Evolutionary conservation across 768 basidiomycete species (phyloP).

Genomic region (Paxillus involutus): DNA sequence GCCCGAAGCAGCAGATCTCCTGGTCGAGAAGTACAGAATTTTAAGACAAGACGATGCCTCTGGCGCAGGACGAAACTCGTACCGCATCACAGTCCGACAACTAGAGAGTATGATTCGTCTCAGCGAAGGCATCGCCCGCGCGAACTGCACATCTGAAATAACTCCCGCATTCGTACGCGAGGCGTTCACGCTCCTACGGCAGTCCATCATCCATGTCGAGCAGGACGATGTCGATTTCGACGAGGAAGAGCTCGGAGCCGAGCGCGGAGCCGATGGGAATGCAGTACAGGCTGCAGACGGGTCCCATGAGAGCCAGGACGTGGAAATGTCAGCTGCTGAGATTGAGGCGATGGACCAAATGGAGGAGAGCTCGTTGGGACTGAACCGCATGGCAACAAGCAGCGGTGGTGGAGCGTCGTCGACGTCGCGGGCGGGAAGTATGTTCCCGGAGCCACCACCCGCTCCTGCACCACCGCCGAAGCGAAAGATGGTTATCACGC

Average conservation of each 20-base stretch:
- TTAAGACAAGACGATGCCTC: slow-evolving; percentile 91
- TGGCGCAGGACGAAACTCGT: slow-evolving; percentile 87
- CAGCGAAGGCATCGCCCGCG: slow-evolving; percentile 95
- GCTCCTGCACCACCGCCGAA: slow-evolving; percentile 50
- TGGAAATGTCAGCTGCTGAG: slow-evolving; percentile 64
- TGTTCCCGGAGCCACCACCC: slow-evolving; percentile 29
- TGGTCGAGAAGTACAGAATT: slow-evolving; percentile 94
- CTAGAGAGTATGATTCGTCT: slow-evolving; percentile 98
- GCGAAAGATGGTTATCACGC: slow-evolving; percentile 87
- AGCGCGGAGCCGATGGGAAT: slow-evolving; percentile 41
- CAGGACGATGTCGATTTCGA: slow-evolving; percentile 99
- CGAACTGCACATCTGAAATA: slow-evolving; percentile 97
- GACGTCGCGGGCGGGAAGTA: slow-evolving; percentile 29
- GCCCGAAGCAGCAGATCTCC: slow-evolving; percentile 85
- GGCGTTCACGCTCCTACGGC: slow-evolving; percentile 88
- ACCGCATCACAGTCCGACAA: slow-evolving; percentile 96
- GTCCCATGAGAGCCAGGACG: slow-evolving; percentile 56
- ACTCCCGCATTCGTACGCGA: slow-evolving; percentile 93
- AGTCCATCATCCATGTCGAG: slow-evolving; percentile 99
- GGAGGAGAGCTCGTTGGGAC: slow-evolving; percentile 46
- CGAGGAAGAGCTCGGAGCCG: slow-evolving; percentile 75
- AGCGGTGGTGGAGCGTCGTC: slow-evolving; percentile 33
- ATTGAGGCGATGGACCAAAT: slow-evolving; percentile 52
- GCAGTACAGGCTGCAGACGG: slow-evolving; percentile 33
- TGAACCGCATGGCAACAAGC: slow-evolving; percentile 38